phyloP scores from a whole-genome alignment of 257 asterid genomes.

The Plectranthus barbatus region DNA sequence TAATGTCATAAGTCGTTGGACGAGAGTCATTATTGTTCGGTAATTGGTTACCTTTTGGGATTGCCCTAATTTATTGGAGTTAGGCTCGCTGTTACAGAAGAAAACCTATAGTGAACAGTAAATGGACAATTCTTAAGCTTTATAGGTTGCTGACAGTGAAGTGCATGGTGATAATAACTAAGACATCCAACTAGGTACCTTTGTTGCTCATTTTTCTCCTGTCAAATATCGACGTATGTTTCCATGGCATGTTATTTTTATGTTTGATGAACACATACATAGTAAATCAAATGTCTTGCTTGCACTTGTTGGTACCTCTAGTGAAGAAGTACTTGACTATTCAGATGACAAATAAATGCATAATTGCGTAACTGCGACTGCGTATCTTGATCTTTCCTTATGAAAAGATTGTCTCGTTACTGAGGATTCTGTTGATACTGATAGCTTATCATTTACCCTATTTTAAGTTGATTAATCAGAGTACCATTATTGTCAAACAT shows the following conservation, averaged over 20 bases:
- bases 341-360: neutral
- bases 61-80: neutral
- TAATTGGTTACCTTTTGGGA: neutral
- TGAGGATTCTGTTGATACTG: neutral
- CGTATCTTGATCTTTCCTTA: neutral
- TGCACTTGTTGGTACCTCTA: neutral
- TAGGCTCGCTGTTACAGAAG: neutral
- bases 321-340: neutral
- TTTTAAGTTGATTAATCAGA: neutral
- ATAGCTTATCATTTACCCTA: neutral
- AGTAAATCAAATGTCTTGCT: neutral
- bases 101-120: neutral
- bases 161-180: neutral
- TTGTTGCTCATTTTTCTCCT: neutral
- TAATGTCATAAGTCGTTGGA: neutral
- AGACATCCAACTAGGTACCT: conserved; percentile 1
- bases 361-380: neutral
- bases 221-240: neutral
- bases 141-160: neutral
- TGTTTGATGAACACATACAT: neutral
- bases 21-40: neutral
- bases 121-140: neutral
- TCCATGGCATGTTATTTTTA: neutral
- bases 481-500: neutral
- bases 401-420: neutral